These are phyloP conservation scores for Pichia rugopelliculosa DNA, from an alignment of 805 yeast genomes.

Conservation along the genomic window DNA sequence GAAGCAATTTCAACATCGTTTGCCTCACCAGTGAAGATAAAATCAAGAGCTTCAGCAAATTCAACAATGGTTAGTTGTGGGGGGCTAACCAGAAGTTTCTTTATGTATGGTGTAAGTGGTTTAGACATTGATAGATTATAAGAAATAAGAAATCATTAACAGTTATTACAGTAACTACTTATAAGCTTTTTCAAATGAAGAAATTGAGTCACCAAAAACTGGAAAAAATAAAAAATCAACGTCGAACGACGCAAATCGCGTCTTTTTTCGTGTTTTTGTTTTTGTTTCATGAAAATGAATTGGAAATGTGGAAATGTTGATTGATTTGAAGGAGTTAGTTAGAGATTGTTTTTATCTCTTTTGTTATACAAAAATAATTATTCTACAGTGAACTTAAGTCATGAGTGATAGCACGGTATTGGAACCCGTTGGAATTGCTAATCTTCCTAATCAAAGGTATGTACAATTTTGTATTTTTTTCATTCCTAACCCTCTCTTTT, in stretches of 20 bases:
- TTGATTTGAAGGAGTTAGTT: background rate
- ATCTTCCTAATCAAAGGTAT: constrained; percentile 66
- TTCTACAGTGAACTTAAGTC: background rate
- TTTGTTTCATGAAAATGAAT: background rate
- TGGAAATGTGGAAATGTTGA: too few relatives aligned
- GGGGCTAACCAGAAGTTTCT: constrained; percentile 53
- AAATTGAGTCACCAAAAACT: background rate
- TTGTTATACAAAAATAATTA: background rate
- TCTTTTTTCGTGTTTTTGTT: background rate
- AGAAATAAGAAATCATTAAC: too few relatives aligned
- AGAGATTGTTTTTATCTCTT: too few relatives aligned
- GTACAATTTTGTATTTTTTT: constrained; percentile 25
- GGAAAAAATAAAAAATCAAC: too few relatives aligned
- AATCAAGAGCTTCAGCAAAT: constrained; percentile 51
- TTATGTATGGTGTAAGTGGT: constrained; percentile 49
- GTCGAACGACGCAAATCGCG: background rate
- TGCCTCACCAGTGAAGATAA: constrained; percentile 54
- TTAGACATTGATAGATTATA: constrained; percentile 12
- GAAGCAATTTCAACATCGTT: constrained; percentile 67
- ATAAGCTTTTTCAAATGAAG: too few relatives aligned
- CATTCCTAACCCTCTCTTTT: background rate
- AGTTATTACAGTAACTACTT: too few relatives aligned
- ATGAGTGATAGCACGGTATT: constrained; percentile 25
- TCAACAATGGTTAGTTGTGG: constrained; percentile 59
- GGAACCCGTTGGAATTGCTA: constrained; percentile 63